These are phyloP conservation scores for Trichoderma polysporum DNA, from an alignment of 2,329 filamentous ascomycete species.

Conservation along the genomic window DNA sequence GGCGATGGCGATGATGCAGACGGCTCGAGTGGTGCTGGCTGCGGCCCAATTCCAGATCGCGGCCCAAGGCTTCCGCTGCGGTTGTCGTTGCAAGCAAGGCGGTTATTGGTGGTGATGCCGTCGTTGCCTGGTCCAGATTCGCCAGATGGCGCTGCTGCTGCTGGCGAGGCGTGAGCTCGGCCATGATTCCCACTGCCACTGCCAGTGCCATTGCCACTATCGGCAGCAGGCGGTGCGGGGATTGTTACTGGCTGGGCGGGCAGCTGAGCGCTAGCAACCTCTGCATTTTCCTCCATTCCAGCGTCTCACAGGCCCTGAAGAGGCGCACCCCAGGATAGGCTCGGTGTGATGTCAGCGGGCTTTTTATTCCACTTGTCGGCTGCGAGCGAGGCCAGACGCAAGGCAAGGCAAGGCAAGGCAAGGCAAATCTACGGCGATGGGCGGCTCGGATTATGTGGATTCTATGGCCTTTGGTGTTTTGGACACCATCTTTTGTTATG, in stretches of 20 bases:
- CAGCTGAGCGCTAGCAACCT: slow-evolving; percentile 22
- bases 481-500: background rate
- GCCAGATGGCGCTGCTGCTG: background rate
- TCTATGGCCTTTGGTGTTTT: background rate
- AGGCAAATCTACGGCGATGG: background rate
- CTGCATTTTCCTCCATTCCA: slow-evolving; percentile 32
- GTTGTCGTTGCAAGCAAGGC: background rate
- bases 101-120: background rate
- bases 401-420: background rate
- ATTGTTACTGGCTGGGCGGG: background rate
- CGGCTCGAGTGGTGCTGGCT: background rate
- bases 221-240: slow-evolving; percentile 15
- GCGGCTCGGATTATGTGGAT: background rate
- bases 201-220: background rate
- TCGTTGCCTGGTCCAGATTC: background rate
- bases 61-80: background rate
- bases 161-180: background rate
- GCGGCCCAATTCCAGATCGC: background rate
- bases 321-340: background rate
- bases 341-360: background rate
- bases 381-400: background rate
- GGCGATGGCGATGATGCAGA: background rate
- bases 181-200: background rate
- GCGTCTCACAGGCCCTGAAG: slow-evolving; percentile 8
- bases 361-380: background rate